phyloP scores from a whole-genome alignment of 768 basidiomycete species.

The Amanita pseudoporphyria region DNA sequence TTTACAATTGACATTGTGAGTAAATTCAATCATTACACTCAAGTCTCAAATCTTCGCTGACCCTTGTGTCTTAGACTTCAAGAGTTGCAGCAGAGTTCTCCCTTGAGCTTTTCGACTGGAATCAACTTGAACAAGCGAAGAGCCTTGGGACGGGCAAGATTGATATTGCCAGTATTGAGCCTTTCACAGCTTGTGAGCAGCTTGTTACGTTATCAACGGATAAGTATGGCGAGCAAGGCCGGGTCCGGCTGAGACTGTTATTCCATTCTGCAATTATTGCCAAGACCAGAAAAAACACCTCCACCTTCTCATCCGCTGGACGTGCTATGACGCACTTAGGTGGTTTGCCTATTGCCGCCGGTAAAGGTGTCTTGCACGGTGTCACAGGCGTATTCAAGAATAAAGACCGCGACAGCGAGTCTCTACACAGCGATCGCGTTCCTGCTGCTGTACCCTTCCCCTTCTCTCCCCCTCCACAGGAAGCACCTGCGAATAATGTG shows the following conservation, averaged over 20 bases:
- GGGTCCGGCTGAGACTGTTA: slow-evolving; percentile 56
- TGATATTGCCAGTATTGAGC: slow-evolving; percentile 64
- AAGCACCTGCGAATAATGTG: slow-evolving; percentile 15
- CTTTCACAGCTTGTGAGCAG: slow-evolving; percentile 60
- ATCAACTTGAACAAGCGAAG: slow-evolving; percentile 81
- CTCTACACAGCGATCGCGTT: not conserved
- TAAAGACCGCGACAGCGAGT: slow-evolving; percentile 17
- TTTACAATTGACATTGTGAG: slow-evolving; percentile 62
- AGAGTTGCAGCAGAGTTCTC: slow-evolving; percentile 71
- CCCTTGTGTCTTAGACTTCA: slow-evolving; percentile 44
- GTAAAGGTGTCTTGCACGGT: slow-evolving; percentile 72
- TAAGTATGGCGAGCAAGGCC: slow-evolving; percentile 74
- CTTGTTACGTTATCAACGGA: slow-evolving; percentile 41
- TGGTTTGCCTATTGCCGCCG: slow-evolving; percentile 65
- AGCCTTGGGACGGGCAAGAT: slow-evolving; percentile 69
- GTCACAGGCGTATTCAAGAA: slow-evolving; percentile 58
- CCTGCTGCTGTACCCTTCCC: slow-evolving; percentile 20
- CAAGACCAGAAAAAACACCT: slow-evolving; percentile 77
- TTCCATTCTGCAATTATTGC: slow-evolving; percentile 90
- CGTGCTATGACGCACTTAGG: slow-evolving; percentile 83
- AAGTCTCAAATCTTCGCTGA: not conserved
- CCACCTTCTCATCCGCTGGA: slow-evolving; percentile 80
- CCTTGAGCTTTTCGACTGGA: slow-evolving; percentile 87
- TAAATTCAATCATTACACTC: slow-evolving; percentile 9
- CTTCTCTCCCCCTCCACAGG: slow-evolving; percentile 46